Evolutionary conservation across 1,139 yeast genomes (phyloP), one percentile per base, ranked within the genome.

Genomic region (Debaryomycetaceae sp.): DNA sequence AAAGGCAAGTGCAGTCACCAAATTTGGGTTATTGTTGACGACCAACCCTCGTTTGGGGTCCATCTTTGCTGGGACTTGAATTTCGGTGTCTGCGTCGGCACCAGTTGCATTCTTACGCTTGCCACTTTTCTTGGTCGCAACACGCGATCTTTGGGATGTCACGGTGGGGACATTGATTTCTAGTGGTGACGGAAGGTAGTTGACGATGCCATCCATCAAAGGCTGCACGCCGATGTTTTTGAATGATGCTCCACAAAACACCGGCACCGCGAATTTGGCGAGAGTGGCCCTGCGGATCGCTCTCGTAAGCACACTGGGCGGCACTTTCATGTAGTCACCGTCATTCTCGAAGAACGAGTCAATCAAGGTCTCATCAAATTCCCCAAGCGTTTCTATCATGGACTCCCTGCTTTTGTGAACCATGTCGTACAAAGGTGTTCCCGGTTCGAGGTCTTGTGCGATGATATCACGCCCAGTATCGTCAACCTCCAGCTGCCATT

Each of bases 191-290:
- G 99, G 98, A 21, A 93, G 62, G 46, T 72, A 91, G 32, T 73
- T 71, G 1, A 78, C 68, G 11, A 89, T 68, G 0, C 94, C 89
- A 52, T 91, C 98, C 58, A 91, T 61, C 34, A 93, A 61, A 1
- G 97, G 96, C 50, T 91, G 98, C 2, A 91, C 95, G 10, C 98
- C 98, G 32, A 91, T 83, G 49, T 91, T 91, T 40, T 71, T 75
- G 58, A 91, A 91, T 32, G 96, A 83, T 1, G 97, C 84, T 3
- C 99, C 98, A 55, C 96, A 86, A 23, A 88, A 60, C 0, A 91
- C 83, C 0, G 99, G 97, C 0, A 83, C 72, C 3, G 85, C 65
- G 23, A 63, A 58, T 33, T 72, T 71, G 1, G 54, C 53, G 3
- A 85, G 44, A 0, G 95, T 83, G 1, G 83, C 76, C 18, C 60